These are phyloP conservation scores for Kodamaea kaohsiungensis DNA, from an alignment of 805 yeast species.

Conservation along the genomic window DNA sequence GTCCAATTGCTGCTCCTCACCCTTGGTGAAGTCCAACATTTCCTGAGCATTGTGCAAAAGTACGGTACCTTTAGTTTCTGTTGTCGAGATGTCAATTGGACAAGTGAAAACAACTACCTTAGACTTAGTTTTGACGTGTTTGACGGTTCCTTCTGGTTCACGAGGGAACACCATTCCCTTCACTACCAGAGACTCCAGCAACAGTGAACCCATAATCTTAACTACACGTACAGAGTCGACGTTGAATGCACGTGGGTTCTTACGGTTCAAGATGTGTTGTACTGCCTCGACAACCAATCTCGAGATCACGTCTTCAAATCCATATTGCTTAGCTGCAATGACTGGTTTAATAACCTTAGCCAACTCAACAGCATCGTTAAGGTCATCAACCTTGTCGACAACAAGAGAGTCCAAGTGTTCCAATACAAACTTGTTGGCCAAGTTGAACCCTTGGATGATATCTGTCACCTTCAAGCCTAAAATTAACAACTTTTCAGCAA, in stretches of 20 bases:
- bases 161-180: constrained; percentile 98
- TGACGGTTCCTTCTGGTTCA: constrained; percentile 92
- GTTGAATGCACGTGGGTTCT: constrained; percentile 67
- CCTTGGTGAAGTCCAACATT: constrained; percentile 93
- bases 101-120: constrained; percentile 92
- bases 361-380: constrained; percentile 55
- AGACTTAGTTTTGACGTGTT: constrained; percentile 57
- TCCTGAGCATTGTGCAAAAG: constrained; percentile 93
- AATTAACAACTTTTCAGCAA: constrained; percentile 81
- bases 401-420: constrained; percentile 66
- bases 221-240: constrained; percentile 95
- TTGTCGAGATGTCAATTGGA: constrained; percentile 90
- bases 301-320: constrained; percentile 77
- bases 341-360: constrained; percentile 80
- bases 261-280: constrained; percentile 67
- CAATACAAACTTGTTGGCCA: constrained; percentile 78
- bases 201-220: constrained; percentile 90
- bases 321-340: constrained; percentile 90
- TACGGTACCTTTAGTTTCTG: constrained; percentile 99
- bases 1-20: constrained; percentile 94
- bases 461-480: constrained; percentile 91
- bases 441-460: constrained; percentile 86
- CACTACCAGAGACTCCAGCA: constrained; percentile 72
- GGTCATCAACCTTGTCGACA: constrained; percentile 60
- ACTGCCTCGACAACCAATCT: constrained; percentile 84